A percentile compares a stretch with the other conserved stretches of the same genome.
These are phyloP conservation scores for Gossypium gossypioides DNA, from an alignment of 441 rosid genomes.

Conservation along the genomic window DNA sequence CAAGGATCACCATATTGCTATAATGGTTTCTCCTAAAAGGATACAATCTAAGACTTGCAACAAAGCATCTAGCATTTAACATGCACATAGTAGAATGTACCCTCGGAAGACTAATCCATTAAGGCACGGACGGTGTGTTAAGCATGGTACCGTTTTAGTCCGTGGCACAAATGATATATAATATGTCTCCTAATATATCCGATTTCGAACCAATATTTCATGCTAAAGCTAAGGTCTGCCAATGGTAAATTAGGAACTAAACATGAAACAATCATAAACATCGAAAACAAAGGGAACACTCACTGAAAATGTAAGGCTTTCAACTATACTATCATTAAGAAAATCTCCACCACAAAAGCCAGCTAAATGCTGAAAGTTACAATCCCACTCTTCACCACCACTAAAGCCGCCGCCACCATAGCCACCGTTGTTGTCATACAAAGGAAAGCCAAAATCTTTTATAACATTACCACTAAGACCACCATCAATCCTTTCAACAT, in stretches of 20 bases:
- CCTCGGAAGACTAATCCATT: not conserved
- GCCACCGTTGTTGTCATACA: too few relatives aligned
- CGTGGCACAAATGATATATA: not conserved
- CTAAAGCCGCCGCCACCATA: too few relatives aligned
- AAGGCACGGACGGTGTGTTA: not conserved
- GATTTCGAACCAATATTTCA: not conserved
- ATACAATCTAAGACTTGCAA: not conserved
- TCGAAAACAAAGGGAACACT: constrained; percentile 16
- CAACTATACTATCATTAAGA: constrained; percentile 10
- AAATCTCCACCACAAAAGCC: constrained; percentile 15
- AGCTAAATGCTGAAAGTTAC: constrained; percentile 34
- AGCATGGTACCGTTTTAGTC: not conserved
- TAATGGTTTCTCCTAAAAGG: not conserved
- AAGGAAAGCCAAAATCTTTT: too few relatives aligned
- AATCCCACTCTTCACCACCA: constrained; percentile 28
- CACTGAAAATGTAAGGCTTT: constrained; percentile 15
- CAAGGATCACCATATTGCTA: not conserved
- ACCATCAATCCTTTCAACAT: too few relatives aligned
- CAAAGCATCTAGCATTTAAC: not conserved
- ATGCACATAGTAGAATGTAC: not conserved
- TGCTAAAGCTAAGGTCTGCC: not conserved
- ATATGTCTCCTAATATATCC: not conserved
- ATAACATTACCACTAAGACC: too few relatives aligned
- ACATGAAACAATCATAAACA: not conserved
- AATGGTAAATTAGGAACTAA: not conserved